Conservation (phyloP, 2,329 filamentous ascomycete genomes). For the Gnomoniopsis sp. region DNA sequence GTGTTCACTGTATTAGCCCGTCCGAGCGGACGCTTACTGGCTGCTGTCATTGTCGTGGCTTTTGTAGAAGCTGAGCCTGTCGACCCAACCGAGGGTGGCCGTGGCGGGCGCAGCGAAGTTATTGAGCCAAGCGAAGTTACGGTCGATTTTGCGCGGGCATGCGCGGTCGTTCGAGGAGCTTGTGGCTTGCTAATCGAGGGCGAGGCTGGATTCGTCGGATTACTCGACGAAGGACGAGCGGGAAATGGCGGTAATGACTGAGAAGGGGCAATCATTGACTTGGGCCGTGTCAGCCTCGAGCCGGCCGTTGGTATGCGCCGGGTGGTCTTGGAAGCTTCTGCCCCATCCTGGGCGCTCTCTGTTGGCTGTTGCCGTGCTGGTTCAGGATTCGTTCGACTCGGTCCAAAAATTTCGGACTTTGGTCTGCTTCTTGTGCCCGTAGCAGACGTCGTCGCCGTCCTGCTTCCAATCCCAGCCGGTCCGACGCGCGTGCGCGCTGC, state of each 20-base stretch:
- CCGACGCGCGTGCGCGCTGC: constrained; percentile 20
- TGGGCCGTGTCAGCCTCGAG: constrained; percentile 16
- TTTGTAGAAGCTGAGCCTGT: constrained; percentile 15
- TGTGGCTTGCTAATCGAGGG: constrained; percentile 2
- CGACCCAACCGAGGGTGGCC: constrained; percentile 25
- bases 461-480: not conserved
- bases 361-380: constrained; percentile 23
- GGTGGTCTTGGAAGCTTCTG: constrained; percentile 1
- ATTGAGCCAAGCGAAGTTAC: constrained; percentile 35
- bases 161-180: constrained; percentile 22
- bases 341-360: constrained; percentile 9
- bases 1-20: constrained; percentile 15
- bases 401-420: constrained; percentile 22
- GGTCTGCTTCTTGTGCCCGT: constrained; percentile 17
- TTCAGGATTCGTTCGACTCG: constrained; percentile 13
- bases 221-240: constrained; percentile 27
- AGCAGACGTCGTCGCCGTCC: not conserved
- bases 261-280: constrained; percentile 18
- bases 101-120: constrained; percentile 37
- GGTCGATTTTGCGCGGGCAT: constrained; percentile 39
- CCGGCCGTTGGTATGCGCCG: constrained; percentile 19
- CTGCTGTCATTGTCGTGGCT: constrained; percentile 3
- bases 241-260: constrained; percentile 11
- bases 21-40: constrained; percentile 10
- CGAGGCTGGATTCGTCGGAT: constrained; percentile 24